phyloP scores from a whole-genome alignment of 1,284 basidiomycete species.

The Somion occarium region DNA sequence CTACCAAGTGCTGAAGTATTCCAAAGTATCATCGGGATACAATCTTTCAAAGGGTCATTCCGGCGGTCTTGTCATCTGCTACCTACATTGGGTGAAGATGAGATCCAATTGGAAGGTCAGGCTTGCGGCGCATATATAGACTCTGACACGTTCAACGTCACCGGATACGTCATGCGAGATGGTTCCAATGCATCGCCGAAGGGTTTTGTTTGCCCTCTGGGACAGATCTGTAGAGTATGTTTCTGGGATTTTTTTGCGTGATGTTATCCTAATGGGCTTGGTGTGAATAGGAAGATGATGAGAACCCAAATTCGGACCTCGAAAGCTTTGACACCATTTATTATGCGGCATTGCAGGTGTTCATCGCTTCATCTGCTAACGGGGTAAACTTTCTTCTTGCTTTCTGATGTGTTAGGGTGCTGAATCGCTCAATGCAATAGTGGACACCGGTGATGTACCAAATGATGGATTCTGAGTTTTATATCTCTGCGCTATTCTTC shows the following conservation, averaged over 20 bases:
- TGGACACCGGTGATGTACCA: conserved; percentile 85
- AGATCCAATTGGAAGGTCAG: conserved; percentile 44
- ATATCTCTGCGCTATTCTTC: conserved; percentile 85
- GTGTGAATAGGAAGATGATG: conserved; percentile 41
- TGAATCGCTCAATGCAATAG: conserved; percentile 31
- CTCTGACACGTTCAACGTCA: conserved; percentile 39
- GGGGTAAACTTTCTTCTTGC: conserved; percentile 37
- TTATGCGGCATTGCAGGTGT: conserved; percentile 76
- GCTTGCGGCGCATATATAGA: conserved; percentile 81
- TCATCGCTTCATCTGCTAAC: conserved; percentile 82
- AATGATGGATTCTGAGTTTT: conserved; percentile 92
- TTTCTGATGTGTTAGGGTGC: neutral
- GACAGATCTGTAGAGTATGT: conserved; percentile 71
- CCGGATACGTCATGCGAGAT: conserved; percentile 43
- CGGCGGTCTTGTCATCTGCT: conserved; percentile 58
- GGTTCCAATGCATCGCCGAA: conserved; percentile 38
- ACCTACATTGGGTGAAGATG: conserved; percentile 45
- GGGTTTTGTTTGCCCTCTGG: conserved; percentile 82
- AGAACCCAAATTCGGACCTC: conserved; percentile 67
- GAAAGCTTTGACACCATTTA: conserved; percentile 93
- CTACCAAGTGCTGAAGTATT: neutral
- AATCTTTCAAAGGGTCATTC: conserved; percentile 84
- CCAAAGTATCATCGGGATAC: conserved; percentile 75
- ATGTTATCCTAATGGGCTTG: neutral
- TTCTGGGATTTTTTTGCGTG: conserved; percentile 5